Percentiles rank a stretch among this genome's conserved stretches.
phyloP scores from a whole-genome alignment of 1,139 yeast species.

The Pichia inconspicua region DNA sequence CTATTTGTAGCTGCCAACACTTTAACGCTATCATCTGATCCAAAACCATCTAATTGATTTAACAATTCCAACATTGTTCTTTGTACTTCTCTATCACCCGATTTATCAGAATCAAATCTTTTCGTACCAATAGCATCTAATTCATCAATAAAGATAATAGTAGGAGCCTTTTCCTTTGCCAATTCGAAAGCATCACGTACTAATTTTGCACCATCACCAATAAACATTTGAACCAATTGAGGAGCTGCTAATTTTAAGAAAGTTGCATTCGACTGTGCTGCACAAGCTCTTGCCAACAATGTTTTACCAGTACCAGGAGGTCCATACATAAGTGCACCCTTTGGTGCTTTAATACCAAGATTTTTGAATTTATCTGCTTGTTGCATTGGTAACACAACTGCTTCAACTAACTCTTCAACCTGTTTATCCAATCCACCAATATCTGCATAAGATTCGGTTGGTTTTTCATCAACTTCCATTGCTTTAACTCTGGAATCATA shows the following conservation, averaged over 20 bases:
- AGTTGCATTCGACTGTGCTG: slow-evolving; percentile 98
- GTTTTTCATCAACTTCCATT: slow-evolving; percentile 98
- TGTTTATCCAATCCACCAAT: slow-evolving; percentile 98
- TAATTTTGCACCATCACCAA: slow-evolving; percentile 97
- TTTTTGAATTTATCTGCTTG: slow-evolving; percentile 93
- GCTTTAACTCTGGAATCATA: slow-evolving; percentile 97
- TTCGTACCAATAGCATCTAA: slow-evolving; percentile 98
- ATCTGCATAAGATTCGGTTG: slow-evolving; percentile 92
- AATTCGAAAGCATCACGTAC: slow-evolving; percentile 98
- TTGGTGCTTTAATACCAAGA: slow-evolving; percentile 93
- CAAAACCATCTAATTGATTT: slow-evolving; percentile 96
- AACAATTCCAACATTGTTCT: slow-evolving; percentile 97
- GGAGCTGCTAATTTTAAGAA: slow-evolving; percentile 96
- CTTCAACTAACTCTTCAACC: slow-evolving; percentile 95
- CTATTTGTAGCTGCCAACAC: slow-evolving; percentile 97
- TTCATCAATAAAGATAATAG: slow-evolving; percentile 95
- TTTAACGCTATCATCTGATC: slow-evolving; percentile 95
- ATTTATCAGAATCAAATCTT: slow-evolving; percentile 94
- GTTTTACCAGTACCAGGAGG: slow-evolving; percentile 99
- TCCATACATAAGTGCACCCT: slow-evolving; percentile 98
- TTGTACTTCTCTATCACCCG: slow-evolving; percentile 98
- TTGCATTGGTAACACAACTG: slow-evolving; percentile 96
- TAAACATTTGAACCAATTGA: slow-evolving; percentile 96
- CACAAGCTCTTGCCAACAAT: slow-evolving; percentile 94
- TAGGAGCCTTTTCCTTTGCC: slow-evolving; percentile 97